These are phyloP conservation scores for Malbranchea zuffiana DNA, from an alignment of 2,329 filamentous ascomycete genomes.

Conservation along the genomic window DNA sequence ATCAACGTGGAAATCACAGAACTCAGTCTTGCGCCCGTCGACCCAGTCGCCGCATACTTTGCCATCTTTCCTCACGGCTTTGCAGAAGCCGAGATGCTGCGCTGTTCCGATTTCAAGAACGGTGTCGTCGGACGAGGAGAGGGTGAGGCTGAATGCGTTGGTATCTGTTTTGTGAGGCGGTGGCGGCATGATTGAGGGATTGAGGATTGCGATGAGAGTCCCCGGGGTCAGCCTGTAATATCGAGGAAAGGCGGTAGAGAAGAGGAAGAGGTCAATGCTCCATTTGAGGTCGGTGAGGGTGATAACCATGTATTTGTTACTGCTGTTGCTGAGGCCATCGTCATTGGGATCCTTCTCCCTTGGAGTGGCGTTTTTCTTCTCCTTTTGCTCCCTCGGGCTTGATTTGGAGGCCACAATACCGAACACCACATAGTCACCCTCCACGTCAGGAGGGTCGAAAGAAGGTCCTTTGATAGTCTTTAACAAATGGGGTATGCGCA, in stretches of 20 bases:
- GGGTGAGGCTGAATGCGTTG: conserved; percentile 71
- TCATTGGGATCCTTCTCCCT: conserved; percentile 39
- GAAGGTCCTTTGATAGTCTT: conserved; percentile 70
- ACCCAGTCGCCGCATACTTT: conserved; percentile 73
- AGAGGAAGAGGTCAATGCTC: conserved; percentile 85
- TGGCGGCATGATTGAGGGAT: conserved; percentile 83
- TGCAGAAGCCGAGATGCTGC: conserved; percentile 80
- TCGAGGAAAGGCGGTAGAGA: conserved; percentile 76
- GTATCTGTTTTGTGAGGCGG: conserved; percentile 63
- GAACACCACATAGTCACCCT: conserved; percentile 82
- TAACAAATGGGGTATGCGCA: conserved; percentile 69
- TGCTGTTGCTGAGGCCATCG: conserved; percentile 44
- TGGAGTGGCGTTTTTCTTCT: conserved; percentile 29
- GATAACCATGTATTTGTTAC: conserved; percentile 86
- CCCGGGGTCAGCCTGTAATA: conserved; percentile 92
- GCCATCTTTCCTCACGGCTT: conserved; percentile 73
- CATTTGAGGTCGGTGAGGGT: conserved; percentile 78
- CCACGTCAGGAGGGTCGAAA: conserved; percentile 69
- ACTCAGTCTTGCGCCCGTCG: conserved; percentile 75
- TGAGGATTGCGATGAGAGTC: conserved; percentile 85
- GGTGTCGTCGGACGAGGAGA: conserved; percentile 77
- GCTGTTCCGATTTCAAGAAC: conserved; percentile 80
- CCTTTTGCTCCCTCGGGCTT: conserved; percentile 55
- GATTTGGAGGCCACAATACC: conserved; percentile 84
- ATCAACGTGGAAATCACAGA: conserved; percentile 88